Base-by-base conservation (phyloP, 2,329 filamentous ascomycete species). In the Rugonectria rugulosa region DNA sequence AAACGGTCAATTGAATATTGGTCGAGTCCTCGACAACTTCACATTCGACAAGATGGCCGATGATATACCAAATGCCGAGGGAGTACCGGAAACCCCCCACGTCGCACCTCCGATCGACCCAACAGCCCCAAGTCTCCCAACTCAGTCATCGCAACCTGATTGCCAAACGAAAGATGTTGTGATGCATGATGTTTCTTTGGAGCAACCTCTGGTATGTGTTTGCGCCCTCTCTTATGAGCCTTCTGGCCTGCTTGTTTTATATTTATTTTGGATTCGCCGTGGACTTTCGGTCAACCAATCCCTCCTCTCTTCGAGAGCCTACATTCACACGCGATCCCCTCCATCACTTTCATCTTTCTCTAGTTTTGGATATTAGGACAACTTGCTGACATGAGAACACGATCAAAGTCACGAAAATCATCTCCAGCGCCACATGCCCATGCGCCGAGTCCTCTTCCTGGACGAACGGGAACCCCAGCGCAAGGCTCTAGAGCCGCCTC, bases 401-500 rank as follows among this genome's bases (percentile, higher is more conserved):
- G 7, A 19, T 14, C 20, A n/a, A 40, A n/a, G 20, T 40, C 19
- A 23, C 37, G 37, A 40, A 23, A 23, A 40, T 70, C 79, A 62
- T 78, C 75, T 7, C 78, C 77, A 14, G 73, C 73, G 11, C 72
- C 74, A 6, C 66, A 63, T 20, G 60, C 68, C 17, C 60, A 73
- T 52, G 69, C 70, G n/a, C 73, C 77, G 9, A 79, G 77, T 36
- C 77, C 79, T 12, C 69, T 74, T 17, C 73, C 76, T 10, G 71
- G 70, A 6, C 74, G 81, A 53, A 82, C 75, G 32, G 77, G 79
- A 56, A 86, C 84, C 14, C 81, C 77, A 60, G 75, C 76, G 50
- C 72, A 75, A 54, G 73, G 76, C 59, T 86, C 83, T 29, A 77
- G 85, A 63, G 82, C 84, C 9, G 77, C 81, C 7, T 87, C 84